A percentile compares a stretch with the other conserved stretches of the same genome.
Evolutionary conservation across 2,329 filamentous ascomycete species (phyloP).

Genomic region (Stromatinia cepivora): DNA sequence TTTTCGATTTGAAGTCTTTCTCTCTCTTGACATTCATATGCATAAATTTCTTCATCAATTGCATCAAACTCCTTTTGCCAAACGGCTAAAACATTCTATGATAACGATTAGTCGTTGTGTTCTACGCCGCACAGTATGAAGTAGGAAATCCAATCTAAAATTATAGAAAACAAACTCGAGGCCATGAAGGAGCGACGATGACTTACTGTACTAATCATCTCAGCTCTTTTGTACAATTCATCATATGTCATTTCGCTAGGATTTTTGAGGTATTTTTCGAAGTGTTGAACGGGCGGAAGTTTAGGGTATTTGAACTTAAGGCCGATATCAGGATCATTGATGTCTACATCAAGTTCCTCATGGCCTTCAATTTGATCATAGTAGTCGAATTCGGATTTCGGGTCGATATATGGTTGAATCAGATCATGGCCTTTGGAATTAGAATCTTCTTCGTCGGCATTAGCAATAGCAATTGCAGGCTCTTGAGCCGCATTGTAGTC

Average conservation of each 20-base stretch:
- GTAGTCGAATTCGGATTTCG: slow-evolving; percentile 30
- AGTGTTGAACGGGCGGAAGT: slow-evolving; percentile 31
- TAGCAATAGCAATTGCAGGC: slow-evolving; percentile 15
- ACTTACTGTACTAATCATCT: slow-evolving; percentile 24
- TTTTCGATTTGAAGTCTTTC: slow-evolving; percentile 26
- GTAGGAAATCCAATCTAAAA: not conserved
- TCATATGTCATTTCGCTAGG: slow-evolving; percentile 34
- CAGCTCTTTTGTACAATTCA: slow-evolving; percentile 34
- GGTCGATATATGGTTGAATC: slow-evolving; percentile 30
- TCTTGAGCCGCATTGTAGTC: slow-evolving; percentile 25
- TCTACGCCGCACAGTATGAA: not conserved
- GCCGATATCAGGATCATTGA: slow-evolving; percentile 20
- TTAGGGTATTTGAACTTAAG: slow-evolving; percentile 32
- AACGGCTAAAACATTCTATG: slow-evolving; percentile 27
- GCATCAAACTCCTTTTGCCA: slow-evolving; percentile 37
- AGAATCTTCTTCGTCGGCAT: slow-evolving; percentile 21
- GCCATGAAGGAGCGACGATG: not conserved
- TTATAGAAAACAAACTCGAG: not conserved
- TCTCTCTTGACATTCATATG: slow-evolving; percentile 32
- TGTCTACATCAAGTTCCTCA: slow-evolving; percentile 20
- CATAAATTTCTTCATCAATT: slow-evolving; percentile 34
- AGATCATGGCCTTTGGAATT: not conserved
- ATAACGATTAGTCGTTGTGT: not conserved
- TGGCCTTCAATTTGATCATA: slow-evolving; percentile 33
- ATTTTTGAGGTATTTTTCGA: slow-evolving; percentile 35